Conservation (phyloP, 2,329 filamentous ascomycete genomes). For the Hymenoscyphus fraxineus region DNA sequence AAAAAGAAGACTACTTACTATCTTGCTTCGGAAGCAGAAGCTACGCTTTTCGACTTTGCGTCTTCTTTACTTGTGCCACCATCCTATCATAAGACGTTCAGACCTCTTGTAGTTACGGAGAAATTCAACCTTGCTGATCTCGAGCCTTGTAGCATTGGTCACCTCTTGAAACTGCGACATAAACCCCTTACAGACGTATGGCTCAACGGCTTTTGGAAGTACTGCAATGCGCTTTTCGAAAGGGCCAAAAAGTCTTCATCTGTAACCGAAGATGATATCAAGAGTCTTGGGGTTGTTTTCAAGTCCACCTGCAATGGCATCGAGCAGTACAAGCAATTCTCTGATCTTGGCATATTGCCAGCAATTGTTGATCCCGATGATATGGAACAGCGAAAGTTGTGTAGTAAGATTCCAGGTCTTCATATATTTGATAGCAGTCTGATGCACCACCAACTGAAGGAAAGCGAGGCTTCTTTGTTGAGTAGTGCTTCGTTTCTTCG, state of each 20-base stretch:
- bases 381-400: conserved; percentile 14
- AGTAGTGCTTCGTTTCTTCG: not conserved
- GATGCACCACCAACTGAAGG: conserved; percentile 18
- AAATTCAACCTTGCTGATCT: conserved; percentile 28
- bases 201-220: conserved; percentile 25
- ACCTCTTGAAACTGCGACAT: conserved; percentile 17
- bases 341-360: conserved; percentile 15
- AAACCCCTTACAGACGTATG: conserved; percentile 13
- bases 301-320: conserved; percentile 11
- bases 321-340: conserved; percentile 10
- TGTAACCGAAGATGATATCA: not conserved
- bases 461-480: conserved; percentile 10
- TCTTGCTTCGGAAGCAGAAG: conserved; percentile 17
- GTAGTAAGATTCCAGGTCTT: conserved; percentile 19
- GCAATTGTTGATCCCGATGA: conserved; percentile 18
- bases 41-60: conserved; percentile 27
- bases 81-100: conserved; percentile 3
- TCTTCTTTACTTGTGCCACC: conserved; percentile 16
- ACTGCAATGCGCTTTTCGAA: conserved; percentile 18
- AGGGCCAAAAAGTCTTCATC: not conserved
- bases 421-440: conserved; percentile 14
- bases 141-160: conserved; percentile 17
- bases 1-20: conserved; percentile 14
- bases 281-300: conserved; percentile 12
- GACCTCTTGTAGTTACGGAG: conserved; percentile 3